Evolutionary conservation across 768 basidiomycete genomes (phyloP), one percentile per base, ranked within the genome.

Genomic region (Saitozyma podzolica): DNA sequence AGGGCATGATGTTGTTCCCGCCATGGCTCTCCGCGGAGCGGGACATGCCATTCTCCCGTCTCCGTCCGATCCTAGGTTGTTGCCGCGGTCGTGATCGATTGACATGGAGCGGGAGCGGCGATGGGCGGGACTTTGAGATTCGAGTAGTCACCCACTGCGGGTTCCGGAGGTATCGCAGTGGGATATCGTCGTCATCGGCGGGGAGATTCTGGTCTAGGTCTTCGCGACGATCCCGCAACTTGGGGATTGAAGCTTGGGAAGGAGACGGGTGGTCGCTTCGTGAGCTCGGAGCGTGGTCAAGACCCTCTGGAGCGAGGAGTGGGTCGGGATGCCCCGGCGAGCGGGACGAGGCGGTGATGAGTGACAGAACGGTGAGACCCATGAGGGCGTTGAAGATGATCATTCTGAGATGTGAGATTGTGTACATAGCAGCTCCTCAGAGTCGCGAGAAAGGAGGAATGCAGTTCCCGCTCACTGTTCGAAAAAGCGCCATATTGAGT

Each of bases 291-390:
- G 29, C 5, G 29, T 29, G 29, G 29, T 29, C 13, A 20, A 14
- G 13, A 40, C 11, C 29, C 10, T 41, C 54, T 6, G 69, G 71
- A 9, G 70, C 67, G 8, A 68, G 63, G 9, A 63, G 16, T 7
- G 58, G 71, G 55, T 72, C 67, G 1, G 73, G 73, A 37, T 54
- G 56, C 6, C 70, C 72, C 16, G 77, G 70, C 0, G 59, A 58
- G n/a, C 70, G 61, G 41, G 50, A 64, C 0, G 77, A 64, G 3
- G 75, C 68, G n/a, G 62, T 61, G 47, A 68, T 56, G 0, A 78
- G 67, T 0, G 72, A 74, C 0, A 74, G 29, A 0, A 70, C 17
- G 4, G 77, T 73, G 43, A 78, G 42, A 19, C 57, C 41, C 39
- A 72, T 61, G 2, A 78, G 64, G 10, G 20, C 42, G 37, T 77